Conservation (phyloP, 495 filamentous ascomycete genomes). For the Lasiosphaeria hispida region DNA sequence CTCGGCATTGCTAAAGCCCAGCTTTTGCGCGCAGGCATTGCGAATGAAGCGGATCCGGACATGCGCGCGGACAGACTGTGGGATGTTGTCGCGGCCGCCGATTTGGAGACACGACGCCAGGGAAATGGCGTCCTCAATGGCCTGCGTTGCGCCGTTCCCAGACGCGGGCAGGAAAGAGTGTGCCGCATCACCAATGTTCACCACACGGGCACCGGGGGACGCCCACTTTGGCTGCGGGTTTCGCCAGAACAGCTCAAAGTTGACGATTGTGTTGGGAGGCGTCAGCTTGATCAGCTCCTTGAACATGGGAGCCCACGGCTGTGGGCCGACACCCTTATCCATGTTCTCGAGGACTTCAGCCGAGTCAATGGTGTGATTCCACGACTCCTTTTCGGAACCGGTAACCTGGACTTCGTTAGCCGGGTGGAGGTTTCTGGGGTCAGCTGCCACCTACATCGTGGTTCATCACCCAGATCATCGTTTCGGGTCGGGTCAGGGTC, state of each 20-base stretch:
- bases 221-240: slow-evolving; percentile 64
- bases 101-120: slow-evolving; percentile 61
- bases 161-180: slow-evolving; percentile 69
- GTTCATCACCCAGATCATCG: slow-evolving; percentile 57
- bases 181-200: slow-evolving; percentile 64
- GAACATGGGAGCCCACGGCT: slow-evolving; percentile 53
- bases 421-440: neutral
- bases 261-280: slow-evolving; percentile 55
- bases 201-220: slow-evolving; percentile 56
- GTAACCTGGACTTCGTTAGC: slow-evolving; percentile 36
- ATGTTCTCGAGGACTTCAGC: slow-evolving; percentile 55
- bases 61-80: slow-evolving; percentile 47
- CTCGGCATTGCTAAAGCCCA: slow-evolving; percentile 55
- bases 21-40: slow-evolving; percentile 55
- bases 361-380: slow-evolving; percentile 51
- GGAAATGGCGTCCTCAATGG: slow-evolving; percentile 67
- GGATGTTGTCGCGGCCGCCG: slow-evolving; percentile 59
- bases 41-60: slow-evolving; percentile 53
- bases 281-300: slow-evolving; percentile 57
- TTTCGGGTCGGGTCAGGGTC: slow-evolving; percentile 47
- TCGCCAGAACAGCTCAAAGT: slow-evolving; percentile 67
- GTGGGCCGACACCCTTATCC: slow-evolving; percentile 43
- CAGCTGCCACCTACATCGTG: slow-evolving; percentile 42
- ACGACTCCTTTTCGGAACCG: slow-evolving; percentile 48
- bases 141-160: slow-evolving; percentile 66